phyloP scores from a whole-genome alignment of 2,329 filamentous ascomycete genomes.

The Lecanicillium sp. region DNA sequence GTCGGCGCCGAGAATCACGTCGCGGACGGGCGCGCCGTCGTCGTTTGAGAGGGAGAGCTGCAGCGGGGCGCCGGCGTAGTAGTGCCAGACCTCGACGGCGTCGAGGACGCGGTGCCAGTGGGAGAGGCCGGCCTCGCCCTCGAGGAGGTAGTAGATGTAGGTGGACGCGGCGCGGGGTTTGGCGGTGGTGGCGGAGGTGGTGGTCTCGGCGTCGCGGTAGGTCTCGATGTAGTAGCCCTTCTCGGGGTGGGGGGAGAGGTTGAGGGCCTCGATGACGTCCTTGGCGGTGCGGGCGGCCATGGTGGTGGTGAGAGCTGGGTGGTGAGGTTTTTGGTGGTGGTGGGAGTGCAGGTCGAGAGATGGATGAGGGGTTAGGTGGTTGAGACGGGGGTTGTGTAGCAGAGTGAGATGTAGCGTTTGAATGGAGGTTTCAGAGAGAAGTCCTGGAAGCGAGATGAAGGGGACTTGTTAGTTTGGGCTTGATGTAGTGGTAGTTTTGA shows the following conservation, averaged over 20 bases:
- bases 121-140: slow-evolving; percentile 36
- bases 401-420: too few species aligned
- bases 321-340: not conserved
- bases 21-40: slow-evolving; percentile 32
- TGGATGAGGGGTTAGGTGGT: not conserved
- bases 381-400: too few species aligned
- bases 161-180: slow-evolving; percentile 40
- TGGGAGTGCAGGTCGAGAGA: not conserved
- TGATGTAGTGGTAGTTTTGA: too few species aligned
- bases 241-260: slow-evolving; percentile 38
- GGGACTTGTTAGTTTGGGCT: too few species aligned
- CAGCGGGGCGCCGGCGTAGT: slow-evolving; percentile 47
- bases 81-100: slow-evolving; percentile 46
- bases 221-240: slow-evolving; percentile 45
- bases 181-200: slow-evolving; percentile 33
- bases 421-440: too few species aligned
- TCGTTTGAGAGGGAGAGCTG: slow-evolving; percentile 38
- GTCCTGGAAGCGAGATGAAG: too few species aligned
- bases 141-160: slow-evolving; percentile 47
- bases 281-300: slow-evolving; percentile 29
- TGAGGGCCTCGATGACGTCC: slow-evolving; percentile 37
- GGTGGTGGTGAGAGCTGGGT: not conserved
- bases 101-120: slow-evolving; percentile 45
- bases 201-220: slow-evolving; percentile 34
- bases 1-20: slow-evolving; percentile 35